Percentiles rank a stretch among this genome's conserved stretches.
Conservation (phyloP, 169 alveolate genomes). For the Perkinsus marinus region DNA sequence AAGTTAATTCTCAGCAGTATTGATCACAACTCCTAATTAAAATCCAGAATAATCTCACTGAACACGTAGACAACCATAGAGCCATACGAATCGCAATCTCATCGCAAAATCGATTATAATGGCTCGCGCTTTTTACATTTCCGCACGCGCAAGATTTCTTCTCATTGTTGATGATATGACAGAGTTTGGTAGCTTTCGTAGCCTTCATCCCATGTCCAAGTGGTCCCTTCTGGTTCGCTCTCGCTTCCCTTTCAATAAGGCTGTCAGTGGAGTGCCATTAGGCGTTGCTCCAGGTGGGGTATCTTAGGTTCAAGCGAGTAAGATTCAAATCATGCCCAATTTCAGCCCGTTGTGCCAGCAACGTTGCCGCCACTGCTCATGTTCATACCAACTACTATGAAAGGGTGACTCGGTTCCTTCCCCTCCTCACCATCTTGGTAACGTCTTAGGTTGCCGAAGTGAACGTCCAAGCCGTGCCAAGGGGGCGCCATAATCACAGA, state of each 20-base stretch:
- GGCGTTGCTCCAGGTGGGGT: not conserved
- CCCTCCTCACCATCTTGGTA: not conserved
- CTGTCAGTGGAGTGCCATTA: not conserved
- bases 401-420: not conserved
- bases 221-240: not conserved
- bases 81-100: too few relatives aligned
- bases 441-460: not conserved
- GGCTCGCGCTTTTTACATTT: too few relatives aligned
- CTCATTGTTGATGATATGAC: too few relatives aligned
- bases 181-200: too few relatives aligned
- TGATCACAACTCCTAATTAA: too few relatives aligned
- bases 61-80: too few relatives aligned
- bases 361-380: not conserved
- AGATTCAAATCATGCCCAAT: not conserved
- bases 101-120: too few relatives aligned
- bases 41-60: too few relatives aligned
- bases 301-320: not conserved
- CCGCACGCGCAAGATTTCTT: too few relatives aligned
- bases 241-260: not conserved
- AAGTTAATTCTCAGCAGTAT: too few relatives aligned
- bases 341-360: not conserved
- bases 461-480: not conserved
- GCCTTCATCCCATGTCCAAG: not conserved
- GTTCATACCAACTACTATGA: not conserved
- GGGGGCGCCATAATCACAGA: not conserved